Evolutionary conservation across 139 green algal species (phyloP), one percentile per base, ranked within the genome.

Genomic region (Chlorella ohadii): DNA sequence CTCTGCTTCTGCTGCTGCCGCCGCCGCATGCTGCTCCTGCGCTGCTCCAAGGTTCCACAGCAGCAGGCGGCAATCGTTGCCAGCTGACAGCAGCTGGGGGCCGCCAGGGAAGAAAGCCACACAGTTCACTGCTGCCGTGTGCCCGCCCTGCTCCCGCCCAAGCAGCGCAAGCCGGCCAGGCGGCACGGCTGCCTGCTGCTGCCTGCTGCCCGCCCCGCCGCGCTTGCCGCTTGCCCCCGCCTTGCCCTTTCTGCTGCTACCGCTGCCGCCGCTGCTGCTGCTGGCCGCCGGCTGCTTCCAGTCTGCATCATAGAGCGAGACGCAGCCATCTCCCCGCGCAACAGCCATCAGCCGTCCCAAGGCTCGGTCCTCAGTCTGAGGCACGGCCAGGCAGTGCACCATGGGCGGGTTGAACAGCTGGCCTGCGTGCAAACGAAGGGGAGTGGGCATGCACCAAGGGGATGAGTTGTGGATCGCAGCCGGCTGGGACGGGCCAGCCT

Each of bases 361-460:
- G 19, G 12, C 38, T 15, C 72, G 78, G 16, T 86, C 78, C 12
- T 92, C 84, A 0, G 28, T 82, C 19, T 83, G 61, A 9, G 81
- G 88, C 17, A 90, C 79, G 2, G 84, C 87, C 4, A 94, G 9
- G 67, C 81, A 68, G 73, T 94, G 88, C 41, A 94, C 89, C 81
- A 95, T 90, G 23, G 92, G 92, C 19, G 92, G 92, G 82, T 95
- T 95, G 72, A 91, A 91, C n/a, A 93, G 71, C 78, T 95, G 88
- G 44, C 85, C 87, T 84, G 67, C 68, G 38, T 1, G 38, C 33
- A 22, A 31, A 15, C 12, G 31, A 22, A 27, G 20, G 36, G 22
- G 68, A 34, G 63, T 33, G 27, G 63, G 28, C 27, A 38, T 9
- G 59, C 63, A 38, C 28, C n/a, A 68, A 22, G 28, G 17, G 16